Base-by-base conservation (phyloP, 2,329 filamentous ascomycete genomes). In the Zopfia rhizophila region DNA sequence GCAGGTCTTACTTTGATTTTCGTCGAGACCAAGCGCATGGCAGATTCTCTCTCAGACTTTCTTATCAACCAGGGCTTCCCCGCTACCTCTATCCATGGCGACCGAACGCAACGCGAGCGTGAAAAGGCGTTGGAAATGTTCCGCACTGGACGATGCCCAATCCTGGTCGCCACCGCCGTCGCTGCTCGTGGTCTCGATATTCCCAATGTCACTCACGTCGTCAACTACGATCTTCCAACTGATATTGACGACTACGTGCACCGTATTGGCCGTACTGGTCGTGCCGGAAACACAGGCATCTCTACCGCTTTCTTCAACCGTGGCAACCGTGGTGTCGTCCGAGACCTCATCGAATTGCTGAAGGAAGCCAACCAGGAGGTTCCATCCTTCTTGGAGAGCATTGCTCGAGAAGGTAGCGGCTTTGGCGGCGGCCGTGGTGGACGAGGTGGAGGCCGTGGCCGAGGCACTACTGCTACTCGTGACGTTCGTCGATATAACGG, bases 291-390 rank as follows among this genome's bases (percentile, higher is more conserved):
- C 82, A 97, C 93, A 66, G 94, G 94, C 88, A 87, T 96, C 61
- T 90, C 94, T 5, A 99, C 94, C 63, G 94, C 94, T 45, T 99
- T 99, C 84, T 97, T 99, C 88, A 99, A 99, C 85, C 93, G 94
- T 71, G 93, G 93, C 69, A 99, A 99, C 83, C 91, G 94, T 66
- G 94, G 94, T 77, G 91, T 99, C 61, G 94, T 97, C 56, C 89
- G 94, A 60, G 94, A 97, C 65, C 86, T 99, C 52, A 84, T 99
- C 63, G 94, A 99, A n/a, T 86, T 99, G 19, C 84, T 99, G 60
- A 97, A 97, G 82, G 94, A 99, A 76, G 94, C 94, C 60, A 96
- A 99, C 80, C 94, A 99, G 76, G 94, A 99, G 69, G 85, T 97
- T 54, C 94, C 94, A 22, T 72, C 82, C 35, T 99, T 97, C 85